These are phyloP conservation scores for Lactarius hatsudake DNA, from an alignment of 768 basidiomycete genomes.

Conservation along the genomic window DNA sequence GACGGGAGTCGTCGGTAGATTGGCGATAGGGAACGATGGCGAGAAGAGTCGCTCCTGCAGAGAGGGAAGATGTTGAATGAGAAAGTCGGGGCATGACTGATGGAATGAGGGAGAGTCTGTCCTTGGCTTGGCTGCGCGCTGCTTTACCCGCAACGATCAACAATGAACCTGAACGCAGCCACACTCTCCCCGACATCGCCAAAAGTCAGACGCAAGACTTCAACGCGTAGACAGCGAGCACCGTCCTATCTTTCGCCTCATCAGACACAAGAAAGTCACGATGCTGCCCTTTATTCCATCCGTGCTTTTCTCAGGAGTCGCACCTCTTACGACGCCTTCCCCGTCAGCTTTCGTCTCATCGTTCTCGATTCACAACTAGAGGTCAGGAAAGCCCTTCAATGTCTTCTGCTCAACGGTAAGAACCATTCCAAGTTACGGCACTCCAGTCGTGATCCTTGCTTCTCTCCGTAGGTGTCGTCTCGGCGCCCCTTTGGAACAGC, in stretches of 20 bases:
- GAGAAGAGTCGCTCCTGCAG: not conserved
- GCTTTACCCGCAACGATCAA: not conserved
- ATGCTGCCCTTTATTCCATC: constrained; percentile 66
- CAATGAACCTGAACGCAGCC: constrained; percentile 45
- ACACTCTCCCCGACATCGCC: constrained; percentile 54
- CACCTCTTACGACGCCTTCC: constrained; percentile 94
- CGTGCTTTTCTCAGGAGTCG: constrained; percentile 80
- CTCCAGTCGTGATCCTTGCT: constrained; percentile 16
- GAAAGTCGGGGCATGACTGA: constrained; percentile 5
- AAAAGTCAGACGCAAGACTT: constrained; percentile 53
- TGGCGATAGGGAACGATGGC: constrained; percentile 10
- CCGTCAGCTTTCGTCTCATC: constrained; percentile 94
- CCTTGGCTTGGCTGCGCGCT: not conserved
- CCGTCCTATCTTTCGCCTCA: constrained; percentile 54
- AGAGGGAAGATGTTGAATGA: not conserved
- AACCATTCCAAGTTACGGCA: constrained; percentile 3
- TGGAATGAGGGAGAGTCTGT: not conserved
- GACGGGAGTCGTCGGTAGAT: constrained; percentile 17
- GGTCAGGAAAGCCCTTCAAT: constrained; percentile 92
- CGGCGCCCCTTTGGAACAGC: constrained; percentile 97
- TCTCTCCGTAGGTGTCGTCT: constrained; percentile 76
- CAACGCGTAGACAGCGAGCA: constrained; percentile 55
- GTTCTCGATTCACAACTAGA: constrained; percentile 95
- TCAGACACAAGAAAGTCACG: constrained; percentile 59
- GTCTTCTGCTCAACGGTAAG: constrained; percentile 75